Evolutionary conservation across 306 rosid species (phyloP).

Genomic region (Vicia villosa): DNA sequence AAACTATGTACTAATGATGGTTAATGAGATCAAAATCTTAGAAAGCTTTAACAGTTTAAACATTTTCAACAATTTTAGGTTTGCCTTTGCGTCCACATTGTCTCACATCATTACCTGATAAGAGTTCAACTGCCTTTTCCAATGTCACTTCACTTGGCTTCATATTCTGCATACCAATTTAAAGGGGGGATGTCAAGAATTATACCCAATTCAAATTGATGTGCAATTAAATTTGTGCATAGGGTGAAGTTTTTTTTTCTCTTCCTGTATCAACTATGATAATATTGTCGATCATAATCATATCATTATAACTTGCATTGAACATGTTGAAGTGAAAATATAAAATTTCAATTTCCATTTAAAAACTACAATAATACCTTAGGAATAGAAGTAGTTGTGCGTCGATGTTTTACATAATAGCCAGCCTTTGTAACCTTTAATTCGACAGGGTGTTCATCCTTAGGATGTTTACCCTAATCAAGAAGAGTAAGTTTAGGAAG

Average conservation of each 20-base stretch:
- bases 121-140: slow-evolving; percentile 71
- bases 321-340: no score
- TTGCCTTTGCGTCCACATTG: slow-evolving; percentile 59
- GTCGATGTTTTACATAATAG: slow-evolving; percentile 62
- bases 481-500: slow-evolving; percentile 34
- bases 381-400: slow-evolving; percentile 53
- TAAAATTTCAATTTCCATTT: no score
- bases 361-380: slow-evolving; percentile 61
- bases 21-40: slow-evolving; percentile 30
- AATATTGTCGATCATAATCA: no score
- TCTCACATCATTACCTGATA: slow-evolving; percentile 54
- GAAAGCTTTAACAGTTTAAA: slow-evolving; percentile 53
- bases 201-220: not conserved
- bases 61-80: slow-evolving; percentile 50
- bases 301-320: no score
- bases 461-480: slow-evolving; percentile 82
- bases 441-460: slow-evolving; percentile 73
- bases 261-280: no score
- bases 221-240: not conserved
- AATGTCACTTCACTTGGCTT: slow-evolving; percentile 61
- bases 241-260: no score
- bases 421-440: slow-evolving; percentile 66
- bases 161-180: slow-evolving; percentile 53
- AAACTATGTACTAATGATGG: slow-evolving; percentile 4
- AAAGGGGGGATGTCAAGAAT: not conserved